Percentiles rank a stretch among this genome's conserved stretches.
phyloP scores from a whole-genome alignment of 2,329 filamentous ascomycete genomes.

The Apiospora malaysiana region DNA sequence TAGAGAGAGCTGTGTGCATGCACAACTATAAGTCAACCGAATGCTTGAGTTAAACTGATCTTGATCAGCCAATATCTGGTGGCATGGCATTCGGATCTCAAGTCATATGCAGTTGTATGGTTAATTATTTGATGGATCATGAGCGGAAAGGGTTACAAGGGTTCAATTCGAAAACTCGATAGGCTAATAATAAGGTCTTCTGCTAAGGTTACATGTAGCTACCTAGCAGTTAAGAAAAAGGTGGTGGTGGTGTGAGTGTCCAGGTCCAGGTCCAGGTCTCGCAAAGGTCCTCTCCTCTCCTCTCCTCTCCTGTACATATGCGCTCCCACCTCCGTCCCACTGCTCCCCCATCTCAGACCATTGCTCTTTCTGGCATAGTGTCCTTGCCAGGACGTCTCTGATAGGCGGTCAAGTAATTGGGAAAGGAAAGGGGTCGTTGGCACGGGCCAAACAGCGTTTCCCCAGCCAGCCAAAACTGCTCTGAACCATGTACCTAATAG shows the following conservation, averaged over 20 bases:
- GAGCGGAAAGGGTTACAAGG: background rate
- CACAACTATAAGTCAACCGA: background rate
- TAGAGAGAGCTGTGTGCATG: too few relatives aligned
- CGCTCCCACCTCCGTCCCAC: background rate
- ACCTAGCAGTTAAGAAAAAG: background rate
- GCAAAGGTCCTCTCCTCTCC: background rate
- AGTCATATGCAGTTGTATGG: background rate
- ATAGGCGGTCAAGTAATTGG: slow-evolving; percentile 1
- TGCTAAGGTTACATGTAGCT: too few relatives aligned
- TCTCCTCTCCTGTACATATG: too few relatives aligned
- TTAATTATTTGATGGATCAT: background rate
- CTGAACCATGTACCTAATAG: too few relatives aligned
- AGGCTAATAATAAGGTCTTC: background rate
- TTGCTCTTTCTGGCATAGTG: slow-evolving; percentile 6
- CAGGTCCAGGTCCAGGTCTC: background rate
- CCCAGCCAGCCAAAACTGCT: slow-evolving; percentile 14
- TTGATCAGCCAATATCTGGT: background rate
- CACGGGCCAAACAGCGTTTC: slow-evolving; percentile 3
- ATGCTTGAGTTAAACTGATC: background rate
- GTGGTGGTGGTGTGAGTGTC: background rate
- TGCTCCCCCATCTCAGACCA: background rate
- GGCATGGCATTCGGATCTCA: background rate
- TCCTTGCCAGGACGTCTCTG: background rate
- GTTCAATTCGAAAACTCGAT: background rate
- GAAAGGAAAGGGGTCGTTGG: slow-evolving; percentile 5